phyloP scores from a whole-genome alignment of 2,329 filamentous ascomycete species.

The Aureobasidium sp. region DNA sequence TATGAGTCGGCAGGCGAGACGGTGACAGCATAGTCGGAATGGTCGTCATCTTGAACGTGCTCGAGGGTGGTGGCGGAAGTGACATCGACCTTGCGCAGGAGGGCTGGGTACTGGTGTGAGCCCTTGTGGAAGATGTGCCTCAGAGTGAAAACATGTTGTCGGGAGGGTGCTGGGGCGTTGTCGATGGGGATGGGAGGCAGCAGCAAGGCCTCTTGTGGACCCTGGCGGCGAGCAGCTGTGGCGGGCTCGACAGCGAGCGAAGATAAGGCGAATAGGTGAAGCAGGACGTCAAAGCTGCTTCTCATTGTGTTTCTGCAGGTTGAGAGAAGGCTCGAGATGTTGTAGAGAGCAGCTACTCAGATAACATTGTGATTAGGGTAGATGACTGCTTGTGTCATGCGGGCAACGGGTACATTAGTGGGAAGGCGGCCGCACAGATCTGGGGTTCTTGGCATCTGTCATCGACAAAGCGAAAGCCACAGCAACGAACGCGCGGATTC shows the following conservation, averaged over 20 bases:
- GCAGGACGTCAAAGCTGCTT: background rate
- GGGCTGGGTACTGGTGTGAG: conserved; percentile 65
- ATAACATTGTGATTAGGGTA: background rate
- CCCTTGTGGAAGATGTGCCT: conserved; percentile 93
- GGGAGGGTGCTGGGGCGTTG: background rate
- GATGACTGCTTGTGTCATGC: background rate
- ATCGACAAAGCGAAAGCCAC: background rate
- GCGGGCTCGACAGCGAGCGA: conserved; percentile 6
- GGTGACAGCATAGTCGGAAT: background rate
- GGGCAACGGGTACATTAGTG: background rate
- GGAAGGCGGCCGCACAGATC: background rate
- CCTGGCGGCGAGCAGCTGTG: conserved; percentile 2
- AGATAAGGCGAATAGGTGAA: conserved; percentile 14
- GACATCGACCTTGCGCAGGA: conserved; percentile 73
- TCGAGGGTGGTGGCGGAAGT: background rate
- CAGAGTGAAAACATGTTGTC: conserved; percentile 45
- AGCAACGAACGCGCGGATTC: no score
- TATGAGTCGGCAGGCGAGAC: conserved; percentile 29
- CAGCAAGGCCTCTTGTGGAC: conserved; percentile 16
- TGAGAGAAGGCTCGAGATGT: background rate
- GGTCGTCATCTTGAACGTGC: background rate
- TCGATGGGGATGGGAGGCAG: conserved; percentile 14
- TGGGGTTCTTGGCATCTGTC: conserved; percentile 3
- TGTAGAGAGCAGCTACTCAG: background rate
- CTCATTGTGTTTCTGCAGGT: conserved; percentile 6